Percentiles rank a stretch among this genome's conserved stretches.
These are phyloP conservation scores for Dovyalis caffra DNA, from an alignment of 345 rosid species.

Conservation along the genomic window DNA sequence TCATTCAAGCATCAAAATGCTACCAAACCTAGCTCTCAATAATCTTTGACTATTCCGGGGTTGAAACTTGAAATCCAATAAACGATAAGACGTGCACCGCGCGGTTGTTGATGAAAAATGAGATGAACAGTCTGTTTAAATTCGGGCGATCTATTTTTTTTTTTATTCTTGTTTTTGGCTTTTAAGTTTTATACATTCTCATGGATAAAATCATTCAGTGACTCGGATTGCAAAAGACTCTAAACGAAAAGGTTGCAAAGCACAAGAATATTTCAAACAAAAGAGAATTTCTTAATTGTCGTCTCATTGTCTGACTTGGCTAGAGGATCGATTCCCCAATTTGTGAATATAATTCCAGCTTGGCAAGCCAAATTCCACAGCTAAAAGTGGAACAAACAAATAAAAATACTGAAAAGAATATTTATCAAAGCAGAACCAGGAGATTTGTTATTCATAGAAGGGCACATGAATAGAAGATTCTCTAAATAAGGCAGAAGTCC, in stretches of 20 bases:
- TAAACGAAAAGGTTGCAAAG: no score
- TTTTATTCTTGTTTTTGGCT: no score
- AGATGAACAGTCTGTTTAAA: neutral
- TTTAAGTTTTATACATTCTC: no score
- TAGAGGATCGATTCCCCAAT: neutral
- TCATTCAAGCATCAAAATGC: neutral
- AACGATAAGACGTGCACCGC: neutral
- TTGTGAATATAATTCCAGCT: neutral
- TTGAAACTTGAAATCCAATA: neutral
- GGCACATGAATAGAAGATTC: neutral
- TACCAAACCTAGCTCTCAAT: neutral
- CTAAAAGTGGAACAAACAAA: neutral
- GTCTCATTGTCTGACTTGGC: no score
- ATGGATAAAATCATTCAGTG: no score
- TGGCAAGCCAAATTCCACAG: neutral
- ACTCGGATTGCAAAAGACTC: no score
- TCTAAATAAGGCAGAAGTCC: neutral
- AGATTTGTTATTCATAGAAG: constrained; percentile 6
- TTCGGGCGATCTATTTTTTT: no score
- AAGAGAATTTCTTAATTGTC: no score
- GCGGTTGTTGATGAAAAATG: neutral
- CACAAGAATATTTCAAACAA: no score
- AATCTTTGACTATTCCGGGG: neutral
- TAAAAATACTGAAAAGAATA: neutral
- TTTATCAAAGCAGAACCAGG: neutral